A percentile compares a stretch with the other conserved stretches of the same genome.
These are phyloP conservation scores for Podaxis sp. DNA, from an alignment of 768 basidiomycete species.

Conservation along the genomic window DNA sequence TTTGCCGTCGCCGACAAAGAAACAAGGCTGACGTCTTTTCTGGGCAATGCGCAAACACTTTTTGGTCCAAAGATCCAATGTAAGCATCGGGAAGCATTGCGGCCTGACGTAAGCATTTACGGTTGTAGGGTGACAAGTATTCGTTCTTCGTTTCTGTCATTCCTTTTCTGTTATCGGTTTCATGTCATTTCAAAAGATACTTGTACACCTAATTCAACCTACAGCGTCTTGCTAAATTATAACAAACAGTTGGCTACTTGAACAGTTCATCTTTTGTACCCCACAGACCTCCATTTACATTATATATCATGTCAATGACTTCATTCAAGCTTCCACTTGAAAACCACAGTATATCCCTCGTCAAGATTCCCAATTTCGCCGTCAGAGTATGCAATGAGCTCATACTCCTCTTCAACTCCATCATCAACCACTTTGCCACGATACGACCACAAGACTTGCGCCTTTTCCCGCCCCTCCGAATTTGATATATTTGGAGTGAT, in stretches of 20 bases:
- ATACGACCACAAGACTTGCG: conserved; percentile 7
- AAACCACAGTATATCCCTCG: conserved; percentile 1
- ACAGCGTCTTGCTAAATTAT: background rate
- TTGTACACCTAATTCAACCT: too few relatives aligned
- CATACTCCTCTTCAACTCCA: conserved; percentile 8
- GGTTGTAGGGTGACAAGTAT: too few relatives aligned
- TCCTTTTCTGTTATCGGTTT: too few relatives aligned
- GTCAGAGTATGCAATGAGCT: conserved; percentile 6
- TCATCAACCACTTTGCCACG: conserved; percentile 5
- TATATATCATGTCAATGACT: background rate
- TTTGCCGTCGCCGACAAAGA: too few relatives aligned
- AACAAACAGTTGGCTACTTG: background rate
- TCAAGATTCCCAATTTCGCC: background rate
- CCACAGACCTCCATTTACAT: background rate
- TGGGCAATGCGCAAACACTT: too few relatives aligned
- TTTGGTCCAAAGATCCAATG: too few relatives aligned
- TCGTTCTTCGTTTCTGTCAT: too few relatives aligned
- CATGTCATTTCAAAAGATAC: too few relatives aligned
- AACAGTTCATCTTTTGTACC: background rate
- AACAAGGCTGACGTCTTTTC: too few relatives aligned
- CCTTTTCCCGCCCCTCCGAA: background rate
- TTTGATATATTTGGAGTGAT: background rate
- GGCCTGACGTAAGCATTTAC: too few relatives aligned
- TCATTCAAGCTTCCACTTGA: background rate
- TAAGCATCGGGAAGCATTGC: too few relatives aligned